A percentile compares a stretch with the other conserved stretches of the same genome.
Evolutionary conservation across 2,329 filamentous ascomycete species (phyloP).

Genomic region (Periconia digitata): DNA sequence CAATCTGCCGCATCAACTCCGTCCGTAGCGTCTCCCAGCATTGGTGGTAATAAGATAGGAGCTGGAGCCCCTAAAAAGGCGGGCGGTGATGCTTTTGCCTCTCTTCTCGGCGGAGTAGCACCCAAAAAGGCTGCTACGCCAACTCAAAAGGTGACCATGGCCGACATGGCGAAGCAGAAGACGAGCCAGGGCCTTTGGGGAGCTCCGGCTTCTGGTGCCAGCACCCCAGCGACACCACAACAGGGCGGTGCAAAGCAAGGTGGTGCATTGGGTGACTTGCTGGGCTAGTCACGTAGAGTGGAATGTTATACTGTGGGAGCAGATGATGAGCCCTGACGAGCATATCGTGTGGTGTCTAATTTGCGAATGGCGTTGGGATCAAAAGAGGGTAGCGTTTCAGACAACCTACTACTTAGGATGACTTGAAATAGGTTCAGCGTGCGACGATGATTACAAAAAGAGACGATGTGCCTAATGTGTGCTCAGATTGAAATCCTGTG

Average conservation of each 20-base stretch:
- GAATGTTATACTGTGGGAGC: neutral
- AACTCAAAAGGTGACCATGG: slow-evolving; percentile 72
- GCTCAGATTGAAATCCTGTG: neutral
- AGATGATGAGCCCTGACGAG: too few relatives aligned
- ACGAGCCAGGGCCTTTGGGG: slow-evolving; percentile 95
- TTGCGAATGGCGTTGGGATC: slow-evolving; percentile 3
- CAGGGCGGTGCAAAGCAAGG: slow-evolving; percentile 38
- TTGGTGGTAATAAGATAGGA: slow-evolving; percentile 43
- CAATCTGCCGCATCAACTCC: slow-evolving; percentile 45
- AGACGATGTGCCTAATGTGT: neutral
- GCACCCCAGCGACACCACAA: slow-evolving; percentile 31
- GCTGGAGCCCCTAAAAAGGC: slow-evolving; percentile 47
- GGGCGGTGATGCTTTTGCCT: slow-evolving; percentile 85
- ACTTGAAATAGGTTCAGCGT: neutral
- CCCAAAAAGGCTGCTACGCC: slow-evolving; percentile 72
- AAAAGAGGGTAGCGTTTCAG: slow-evolving; percentile 5
- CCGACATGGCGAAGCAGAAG: slow-evolving; percentile 97
- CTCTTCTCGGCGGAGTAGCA: slow-evolving; percentile 75
- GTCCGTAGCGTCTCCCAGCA: slow-evolving; percentile 43
- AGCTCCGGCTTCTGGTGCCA: slow-evolving; percentile 54
- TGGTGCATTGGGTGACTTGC: slow-evolving; percentile 39
- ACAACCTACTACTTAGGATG: neutral
- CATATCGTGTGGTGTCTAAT: slow-evolving; percentile 2
- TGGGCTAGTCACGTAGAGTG: slow-evolving; percentile 26
- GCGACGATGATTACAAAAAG: neutral